Base-by-base conservation (phyloP, 495 filamentous ascomycete genomes). In the Trichoderma virens region DNA sequence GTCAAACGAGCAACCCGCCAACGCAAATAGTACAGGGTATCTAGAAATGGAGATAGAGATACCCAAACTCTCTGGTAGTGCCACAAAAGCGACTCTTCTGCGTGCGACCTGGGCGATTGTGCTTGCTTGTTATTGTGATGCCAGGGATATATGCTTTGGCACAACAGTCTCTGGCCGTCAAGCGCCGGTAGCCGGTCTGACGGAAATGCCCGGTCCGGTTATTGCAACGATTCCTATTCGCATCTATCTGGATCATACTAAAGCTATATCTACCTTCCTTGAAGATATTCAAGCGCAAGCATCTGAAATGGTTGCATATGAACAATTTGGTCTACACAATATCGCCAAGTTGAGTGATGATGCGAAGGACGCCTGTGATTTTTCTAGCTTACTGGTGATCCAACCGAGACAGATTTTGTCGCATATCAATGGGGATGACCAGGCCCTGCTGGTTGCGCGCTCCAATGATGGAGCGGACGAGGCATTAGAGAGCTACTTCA, bases 331-430 rank as follows among this genome's bases (percentile, higher is more conserved):
- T 7, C 38, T 62, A 5, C 61, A 62, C 18, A 41, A 45, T n/a
- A 62, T 62, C 8, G 14, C 31, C 8, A 61, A 61, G 31, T 41
- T 61, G 18, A 61, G 30, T 32, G 28, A 59, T 6, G 71, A 77
- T 13, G 68, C 72, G 3, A 64, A 65, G 16, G 66, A 62, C 3
- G 74, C 71, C 0, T 78, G 78, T 61, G 66, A 71, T 11, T 81
- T 61, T 35, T 35, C 60, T 9, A 61, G 60, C 31, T 35, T 61
- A 13, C 60, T 61, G 9, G 60, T 61, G 6, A 61, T 61, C 27
- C 60, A 61, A 25, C 60, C 60, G 68, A 61, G 23, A 7, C 60
- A 61, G 18, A 13, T 61, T 38, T 11, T 35, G 28, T 61, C 60
- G 9, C 8, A 23, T 38, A 25, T 16, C 31, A 30, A 61, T 23